Evolutionary conservation across 2,329 filamentous ascomycete species (phyloP).

Genomic region (Knoxdaviesia proteae): DNA sequence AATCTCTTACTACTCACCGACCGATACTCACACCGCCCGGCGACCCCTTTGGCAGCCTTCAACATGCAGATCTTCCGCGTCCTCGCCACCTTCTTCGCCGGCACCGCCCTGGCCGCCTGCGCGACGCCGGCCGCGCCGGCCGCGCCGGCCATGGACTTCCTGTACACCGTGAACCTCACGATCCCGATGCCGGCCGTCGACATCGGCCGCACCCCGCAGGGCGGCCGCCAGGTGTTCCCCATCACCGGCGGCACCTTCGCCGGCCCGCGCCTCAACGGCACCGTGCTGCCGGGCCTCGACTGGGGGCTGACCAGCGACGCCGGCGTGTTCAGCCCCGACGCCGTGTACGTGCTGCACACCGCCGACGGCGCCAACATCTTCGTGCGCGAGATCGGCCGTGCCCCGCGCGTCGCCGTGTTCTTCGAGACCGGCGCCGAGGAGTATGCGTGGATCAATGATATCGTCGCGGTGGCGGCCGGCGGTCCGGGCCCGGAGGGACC

Average conservation of each 20-base stretch:
- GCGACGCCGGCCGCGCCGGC: too few species aligned
- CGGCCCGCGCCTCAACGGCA: constrained; percentile 14
- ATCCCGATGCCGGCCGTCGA: constrained; percentile 11
- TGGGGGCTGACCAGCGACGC: constrained; percentile 15
- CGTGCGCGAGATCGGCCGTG: constrained; percentile 15
- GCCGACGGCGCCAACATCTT: constrained; percentile 16
- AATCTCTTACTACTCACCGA: too few species aligned
- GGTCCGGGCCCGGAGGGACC: too few species aligned
- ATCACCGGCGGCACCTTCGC: constrained; percentile 15
- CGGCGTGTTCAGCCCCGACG: constrained; percentile 17
- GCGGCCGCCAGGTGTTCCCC: constrained; percentile 14
- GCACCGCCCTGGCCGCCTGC: too few species aligned
- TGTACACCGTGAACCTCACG: constrained; percentile 1
- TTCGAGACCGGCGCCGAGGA: constrained; percentile 15
- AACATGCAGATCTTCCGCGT: too few species aligned
- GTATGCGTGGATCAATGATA: constrained; percentile 17
- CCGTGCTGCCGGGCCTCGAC: constrained; percentile 13
- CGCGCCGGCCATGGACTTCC: not conserved
- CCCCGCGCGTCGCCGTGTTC: constrained; percentile 13
- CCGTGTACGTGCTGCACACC: constrained; percentile 17
- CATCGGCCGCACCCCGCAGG: constrained; percentile 7
- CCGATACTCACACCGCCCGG: too few species aligned
- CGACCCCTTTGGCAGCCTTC: too few species aligned
- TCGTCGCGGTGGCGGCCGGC: constrained; percentile 9
- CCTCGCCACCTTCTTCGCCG: too few species aligned